A percentile compares a stretch with the other conserved stretches of the same genome.
phyloP scores from a whole-genome alignment of 345 rosid genomes.

The Linum tenue region DNA sequence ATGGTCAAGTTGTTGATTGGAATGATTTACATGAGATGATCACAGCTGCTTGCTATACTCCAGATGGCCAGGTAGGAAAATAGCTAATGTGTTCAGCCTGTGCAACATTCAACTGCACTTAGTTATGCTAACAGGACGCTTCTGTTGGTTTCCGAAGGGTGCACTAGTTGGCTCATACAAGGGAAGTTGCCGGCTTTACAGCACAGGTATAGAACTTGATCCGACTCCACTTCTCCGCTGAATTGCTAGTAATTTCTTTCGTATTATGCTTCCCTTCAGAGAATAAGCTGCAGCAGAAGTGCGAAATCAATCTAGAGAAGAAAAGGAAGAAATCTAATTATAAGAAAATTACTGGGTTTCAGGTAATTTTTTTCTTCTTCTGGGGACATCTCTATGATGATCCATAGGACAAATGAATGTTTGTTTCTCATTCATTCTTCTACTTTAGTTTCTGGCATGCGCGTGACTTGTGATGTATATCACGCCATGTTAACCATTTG shows the following conservation, averaged over 20 bases:
- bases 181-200: constrained; percentile 65
- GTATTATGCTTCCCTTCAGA: constrained; percentile 28
- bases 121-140: neutral
- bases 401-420: neutral
- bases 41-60: constrained; percentile 34
- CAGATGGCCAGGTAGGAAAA: constrained; percentile 37
- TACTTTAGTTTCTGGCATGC: neutral
- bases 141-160: constrained; percentile 34
- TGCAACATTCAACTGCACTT: neutral
- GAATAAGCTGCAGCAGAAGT: constrained; percentile 43
- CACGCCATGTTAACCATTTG: neutral
- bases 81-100: neutral
- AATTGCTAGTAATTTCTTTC: neutral
- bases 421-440: neutral
- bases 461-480: neutral
- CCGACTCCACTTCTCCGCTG: neutral
- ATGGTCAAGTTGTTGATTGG: constrained; percentile 40
- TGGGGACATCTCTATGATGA: neutral
- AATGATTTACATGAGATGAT: constrained; percentile 34
- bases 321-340: constrained; percentile 51
- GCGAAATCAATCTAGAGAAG: constrained; percentile 29
- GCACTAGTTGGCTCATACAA: constrained; percentile 85
- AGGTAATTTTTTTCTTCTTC: constrained; percentile 33
- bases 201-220: constrained; percentile 8
- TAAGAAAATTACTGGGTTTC: constrained; percentile 86